A percentile compares a stretch with the other conserved stretches of the same genome.
Conservation (phyloP, 192 early-diverging fungal species). For the Entomortierella parvispora region DNA sequence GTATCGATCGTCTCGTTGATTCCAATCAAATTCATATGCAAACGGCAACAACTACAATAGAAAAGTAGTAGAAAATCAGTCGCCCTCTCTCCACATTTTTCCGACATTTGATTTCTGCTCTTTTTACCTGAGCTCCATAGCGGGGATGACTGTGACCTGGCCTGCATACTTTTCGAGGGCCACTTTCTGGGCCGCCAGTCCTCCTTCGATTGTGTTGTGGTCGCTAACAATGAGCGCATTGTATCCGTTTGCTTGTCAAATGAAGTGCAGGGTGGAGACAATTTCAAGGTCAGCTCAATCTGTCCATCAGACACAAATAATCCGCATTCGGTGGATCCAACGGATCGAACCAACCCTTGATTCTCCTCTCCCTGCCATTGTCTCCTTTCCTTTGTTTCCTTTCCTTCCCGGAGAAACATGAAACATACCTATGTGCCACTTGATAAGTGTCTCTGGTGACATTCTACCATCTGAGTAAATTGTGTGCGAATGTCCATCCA, state of each 20-base stretch:
- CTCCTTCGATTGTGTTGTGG: constrained; percentile 74
- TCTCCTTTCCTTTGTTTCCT: background rate
- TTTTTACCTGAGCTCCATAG: constrained; percentile 70
- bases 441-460: constrained; percentile 63
- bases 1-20: constrained; percentile 65
- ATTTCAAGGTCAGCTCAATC: background rate
- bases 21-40: constrained; percentile 79
- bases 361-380: background rate
- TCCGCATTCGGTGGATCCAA: background rate
- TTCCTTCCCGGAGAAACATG: background rate
- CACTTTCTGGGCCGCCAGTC: constrained; percentile 65
- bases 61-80: constrained; percentile 14
- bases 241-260: constrained; percentile 67
- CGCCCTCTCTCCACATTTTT: background rate
- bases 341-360: background rate
- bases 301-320: background rate
- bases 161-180: constrained; percentile 62
- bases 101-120: background rate
- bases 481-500: constrained; percentile 75
- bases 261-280: background rate
- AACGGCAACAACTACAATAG: constrained; percentile 64
- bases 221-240: constrained; percentile 78
- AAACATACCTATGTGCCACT: constrained; percentile 69
- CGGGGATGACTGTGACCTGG: constrained; percentile 70
- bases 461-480: constrained; percentile 70